Conservation (phyloP, 169 alveolate species). For the Cryptosporidium meleagridis region DNA sequence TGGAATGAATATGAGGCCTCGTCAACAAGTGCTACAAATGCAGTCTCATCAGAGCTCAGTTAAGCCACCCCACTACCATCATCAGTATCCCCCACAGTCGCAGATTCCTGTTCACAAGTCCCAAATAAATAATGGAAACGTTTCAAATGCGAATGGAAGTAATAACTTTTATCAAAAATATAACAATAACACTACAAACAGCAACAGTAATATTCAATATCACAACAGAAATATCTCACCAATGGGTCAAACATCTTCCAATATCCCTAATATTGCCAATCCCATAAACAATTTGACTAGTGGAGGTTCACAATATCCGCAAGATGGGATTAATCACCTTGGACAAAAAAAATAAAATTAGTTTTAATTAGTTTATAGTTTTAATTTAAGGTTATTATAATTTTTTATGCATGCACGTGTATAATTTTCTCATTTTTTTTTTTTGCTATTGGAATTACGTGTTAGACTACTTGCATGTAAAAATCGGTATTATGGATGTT, state of each 20-base stretch:
- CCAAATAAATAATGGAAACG: background rate
- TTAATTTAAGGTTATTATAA: background rate
- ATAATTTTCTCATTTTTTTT: background rate
- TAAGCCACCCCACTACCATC: background rate
- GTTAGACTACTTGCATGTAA: constrained; percentile 2
- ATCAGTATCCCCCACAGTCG: background rate
- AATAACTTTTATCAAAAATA: background rate
- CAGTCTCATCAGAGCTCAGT: background rate
- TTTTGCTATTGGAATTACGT: background rate
- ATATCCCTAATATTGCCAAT: background rate
- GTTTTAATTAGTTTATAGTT: constrained; percentile 18
- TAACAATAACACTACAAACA: background rate
- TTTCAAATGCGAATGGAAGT: background rate
- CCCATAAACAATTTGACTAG: background rate
- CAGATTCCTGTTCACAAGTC: background rate
- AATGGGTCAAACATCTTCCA: background rate
- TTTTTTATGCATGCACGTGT: background rate
- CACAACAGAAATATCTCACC: background rate
- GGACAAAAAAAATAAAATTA: background rate
- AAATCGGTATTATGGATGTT: background rate
- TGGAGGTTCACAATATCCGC: background rate
- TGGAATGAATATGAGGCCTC: background rate
- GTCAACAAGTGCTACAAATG: background rate
- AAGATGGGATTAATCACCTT: background rate
- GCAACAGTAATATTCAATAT: background rate